Percentiles rank a stretch among this genome's conserved stretches.
These are phyloP conservation scores for Kwoniella mangroviensis DNA, from an alignment of 768 basidiomycete species.

Conservation along the genomic window DNA sequence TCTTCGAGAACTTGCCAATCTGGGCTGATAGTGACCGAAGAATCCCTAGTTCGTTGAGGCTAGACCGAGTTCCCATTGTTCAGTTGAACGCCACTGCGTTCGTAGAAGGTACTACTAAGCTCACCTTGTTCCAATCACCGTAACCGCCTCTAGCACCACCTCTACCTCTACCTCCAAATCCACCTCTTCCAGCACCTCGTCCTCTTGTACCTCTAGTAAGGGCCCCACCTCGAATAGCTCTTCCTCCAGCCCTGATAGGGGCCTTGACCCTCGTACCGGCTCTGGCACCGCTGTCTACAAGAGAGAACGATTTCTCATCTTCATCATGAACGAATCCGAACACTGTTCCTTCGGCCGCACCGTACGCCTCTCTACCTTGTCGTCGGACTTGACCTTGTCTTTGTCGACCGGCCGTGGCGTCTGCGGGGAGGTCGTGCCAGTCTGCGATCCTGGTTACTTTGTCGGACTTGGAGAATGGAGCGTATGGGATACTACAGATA, in stretches of 20 bases:
- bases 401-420: conserved; percentile 22
- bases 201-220: conserved; percentile 60
- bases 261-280: conserved; percentile 29
- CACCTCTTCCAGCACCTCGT: conserved; percentile 36
- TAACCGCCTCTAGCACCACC: conserved; percentile 59
- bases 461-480: conserved; percentile 97
- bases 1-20: conserved; percentile 97
- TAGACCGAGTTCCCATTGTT: background rate
- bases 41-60: conserved; percentile 83
- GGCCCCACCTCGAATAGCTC: conserved; percentile 38
- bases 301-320: conserved; percentile 93
- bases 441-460: conserved; percentile 97
- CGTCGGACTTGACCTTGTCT: conserved; percentile 26
- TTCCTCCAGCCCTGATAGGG: conserved; percentile 26
- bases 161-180: conserved; percentile 38
- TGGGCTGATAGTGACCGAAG: conserved; percentile 87
- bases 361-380: conserved; percentile 74
- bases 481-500: conserved; percentile 78
- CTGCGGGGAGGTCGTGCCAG: conserved; percentile 64
- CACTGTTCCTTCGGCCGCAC: conserved; percentile 74
- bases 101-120: conserved; percentile 24
- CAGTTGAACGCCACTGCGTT: background rate
- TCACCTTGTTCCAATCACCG: conserved; percentile 88
- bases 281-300: conserved; percentile 77
- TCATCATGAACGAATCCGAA: conserved; percentile 98